Conservation (phyloP, 805 yeast genomes). For the Cyberlindnera meyerae region DNA sequence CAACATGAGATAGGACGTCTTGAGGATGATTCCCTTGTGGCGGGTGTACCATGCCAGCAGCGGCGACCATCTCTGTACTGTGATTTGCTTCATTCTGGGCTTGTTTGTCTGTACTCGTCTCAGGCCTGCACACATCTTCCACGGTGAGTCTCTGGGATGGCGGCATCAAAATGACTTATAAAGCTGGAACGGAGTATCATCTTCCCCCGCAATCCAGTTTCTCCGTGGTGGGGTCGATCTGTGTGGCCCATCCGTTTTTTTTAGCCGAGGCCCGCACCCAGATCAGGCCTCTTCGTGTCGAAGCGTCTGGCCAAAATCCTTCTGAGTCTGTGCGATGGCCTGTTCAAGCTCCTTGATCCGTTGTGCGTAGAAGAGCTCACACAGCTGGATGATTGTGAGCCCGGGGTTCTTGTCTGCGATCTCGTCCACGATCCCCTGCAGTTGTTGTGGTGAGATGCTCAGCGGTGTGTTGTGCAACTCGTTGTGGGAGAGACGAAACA, state of each 20-base stretch:
- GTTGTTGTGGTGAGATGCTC: constrained; percentile 7
- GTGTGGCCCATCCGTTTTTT: too few species aligned
- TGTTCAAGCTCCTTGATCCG: constrained; percentile 15
- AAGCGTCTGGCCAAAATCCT: constrained; percentile 7
- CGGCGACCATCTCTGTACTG: constrained; percentile 4
- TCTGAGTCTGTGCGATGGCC: constrained; percentile 10
- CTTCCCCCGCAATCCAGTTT: too few species aligned
- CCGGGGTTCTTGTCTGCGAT: constrained; percentile 8
- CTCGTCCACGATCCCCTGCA: constrained; percentile 4
- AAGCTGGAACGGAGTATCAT: too few species aligned
- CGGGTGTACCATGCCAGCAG: constrained; percentile 21
- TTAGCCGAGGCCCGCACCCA: background rate
- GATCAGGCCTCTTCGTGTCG: background rate
- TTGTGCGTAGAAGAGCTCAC: constrained; percentile 19
- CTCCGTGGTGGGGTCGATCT: too few species aligned
- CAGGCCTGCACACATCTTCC: too few species aligned
- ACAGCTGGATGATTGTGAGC: constrained; percentile 15
- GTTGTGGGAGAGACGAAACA: constrained; percentile 23
- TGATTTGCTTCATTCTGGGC: background rate
- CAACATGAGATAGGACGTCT: constrained; percentile 24
- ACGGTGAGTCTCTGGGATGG: too few species aligned
- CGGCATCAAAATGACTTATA: too few species aligned
- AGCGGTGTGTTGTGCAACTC: constrained; percentile 10
- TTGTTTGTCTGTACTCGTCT: too few species aligned
- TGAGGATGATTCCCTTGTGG: constrained; percentile 24